Conservation (phyloP, 768 basidiomycete species). For the Auricularia cornea region DNA sequence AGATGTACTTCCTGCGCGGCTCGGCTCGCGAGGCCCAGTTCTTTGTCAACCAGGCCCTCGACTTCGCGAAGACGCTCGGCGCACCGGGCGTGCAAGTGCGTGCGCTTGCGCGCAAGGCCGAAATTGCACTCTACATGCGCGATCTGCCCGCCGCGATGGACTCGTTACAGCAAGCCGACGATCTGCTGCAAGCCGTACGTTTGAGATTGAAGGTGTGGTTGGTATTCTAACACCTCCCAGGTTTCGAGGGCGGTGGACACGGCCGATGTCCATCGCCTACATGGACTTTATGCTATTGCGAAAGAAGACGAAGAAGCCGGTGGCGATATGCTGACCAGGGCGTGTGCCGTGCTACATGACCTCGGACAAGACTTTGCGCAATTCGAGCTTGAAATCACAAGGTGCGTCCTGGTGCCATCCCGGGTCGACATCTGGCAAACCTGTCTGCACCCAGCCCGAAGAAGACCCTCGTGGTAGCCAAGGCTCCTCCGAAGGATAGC, state of each 20-base stretch:
- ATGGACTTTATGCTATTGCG: conserved; percentile 43
- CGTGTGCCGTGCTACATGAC: conserved; percentile 51
- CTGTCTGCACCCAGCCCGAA: neutral
- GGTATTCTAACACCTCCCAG: conserved; percentile 7
- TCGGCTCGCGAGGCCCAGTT: conserved; percentile 80
- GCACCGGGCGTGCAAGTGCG: conserved; percentile 57
- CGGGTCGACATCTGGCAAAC: neutral
- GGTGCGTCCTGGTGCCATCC: conserved; percentile 28
- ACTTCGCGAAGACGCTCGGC: conserved; percentile 60
- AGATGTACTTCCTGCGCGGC: conserved; percentile 62
- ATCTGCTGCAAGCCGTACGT: conserved; percentile 34
- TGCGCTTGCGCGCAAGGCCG: conserved; percentile 57
- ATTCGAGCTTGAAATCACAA: conserved; percentile 38
- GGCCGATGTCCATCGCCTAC: conserved; percentile 48
- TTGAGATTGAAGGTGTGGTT: conserved; percentile 7
- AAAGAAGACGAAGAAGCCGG: conserved; percentile 37
- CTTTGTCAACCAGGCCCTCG: conserved; percentile 69
- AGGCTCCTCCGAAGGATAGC: conserved; percentile 1
- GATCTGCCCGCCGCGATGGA: conserved; percentile 48
- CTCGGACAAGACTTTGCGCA: conserved; percentile 45
- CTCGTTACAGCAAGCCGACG: conserved; percentile 43
- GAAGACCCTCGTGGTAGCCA: neutral
- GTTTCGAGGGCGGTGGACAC: conserved; percentile 40
- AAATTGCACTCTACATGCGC: conserved; percentile 60
- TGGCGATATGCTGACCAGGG: conserved; percentile 44